phyloP scores from a whole-genome alignment of 2,329 filamentous ascomycete genomes.

The Falciphora oryzae region DNA sequence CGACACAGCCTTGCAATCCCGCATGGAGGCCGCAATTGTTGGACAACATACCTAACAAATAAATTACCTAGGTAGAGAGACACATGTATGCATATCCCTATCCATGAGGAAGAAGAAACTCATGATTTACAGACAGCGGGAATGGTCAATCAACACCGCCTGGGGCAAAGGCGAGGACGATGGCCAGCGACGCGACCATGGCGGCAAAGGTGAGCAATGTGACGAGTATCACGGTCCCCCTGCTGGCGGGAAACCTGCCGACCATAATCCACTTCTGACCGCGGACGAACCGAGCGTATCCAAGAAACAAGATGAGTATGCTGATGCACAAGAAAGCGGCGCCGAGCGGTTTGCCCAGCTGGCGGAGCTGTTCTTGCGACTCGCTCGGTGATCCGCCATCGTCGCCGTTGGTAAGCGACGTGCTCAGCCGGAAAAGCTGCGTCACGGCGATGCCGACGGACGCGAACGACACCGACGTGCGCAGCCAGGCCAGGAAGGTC shows the following conservation, averaged over 20 bases:
- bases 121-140: background rate
- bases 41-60: too few relatives aligned
- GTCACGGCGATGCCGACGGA: constrained; percentile 79
- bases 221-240: constrained; percentile 68
- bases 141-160: background rate
- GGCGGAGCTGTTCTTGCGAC: constrained; percentile 36
- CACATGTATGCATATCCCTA: background rate
- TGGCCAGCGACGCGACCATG: constrained; percentile 54
- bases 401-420: constrained; percentile 41
- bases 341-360: constrained; percentile 67
- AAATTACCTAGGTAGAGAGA: too few relatives aligned
- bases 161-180: constrained; percentile 37
- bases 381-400: constrained; percentile 19
- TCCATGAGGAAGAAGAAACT: background rate
- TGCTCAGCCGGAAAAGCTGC: constrained; percentile 79
- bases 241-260: constrained; percentile 73
- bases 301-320: constrained; percentile 68
- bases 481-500: constrained; percentile 80
- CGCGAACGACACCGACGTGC: constrained; percentile 75
- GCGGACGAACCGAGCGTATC: constrained; percentile 74
- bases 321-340: constrained; percentile 71
- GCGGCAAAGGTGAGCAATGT: constrained; percentile 53
- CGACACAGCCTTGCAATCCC: too few relatives aligned
- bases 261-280: constrained; percentile 73
- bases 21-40: too few relatives aligned